Conservation (phyloP, 164 flowering plant genomes). For the Taxillus chinensis region DNA sequence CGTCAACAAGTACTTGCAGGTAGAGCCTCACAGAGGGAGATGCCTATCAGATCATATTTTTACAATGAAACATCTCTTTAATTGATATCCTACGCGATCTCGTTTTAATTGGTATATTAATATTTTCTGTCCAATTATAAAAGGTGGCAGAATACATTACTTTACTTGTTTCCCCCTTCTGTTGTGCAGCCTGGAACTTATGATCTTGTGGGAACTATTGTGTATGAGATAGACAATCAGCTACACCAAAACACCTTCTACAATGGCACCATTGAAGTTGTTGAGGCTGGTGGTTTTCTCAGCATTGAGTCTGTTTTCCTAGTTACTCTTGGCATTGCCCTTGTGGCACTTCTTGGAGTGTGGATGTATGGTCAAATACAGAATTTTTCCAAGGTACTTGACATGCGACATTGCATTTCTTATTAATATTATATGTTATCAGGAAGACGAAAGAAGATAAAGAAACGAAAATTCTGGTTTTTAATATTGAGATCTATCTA, state of each 20-base stretch:
- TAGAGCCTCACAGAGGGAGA: slow-evolving; percentile 10
- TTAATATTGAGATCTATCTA: too few relatives aligned
- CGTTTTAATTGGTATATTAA: not conserved
- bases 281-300: slow-evolving; percentile 63
- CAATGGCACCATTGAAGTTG: slow-evolving; percentile 94
- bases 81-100: not conserved
- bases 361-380: slow-evolving; percentile 67
- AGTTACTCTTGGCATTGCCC: slow-evolving; percentile 61
- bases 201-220: slow-evolving; percentile 86
- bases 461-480: too few relatives aligned
- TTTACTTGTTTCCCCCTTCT: not conserved
- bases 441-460: too few relatives aligned
- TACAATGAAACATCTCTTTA: too few relatives aligned
- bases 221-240: slow-evolving; percentile 79
- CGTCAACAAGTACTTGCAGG: slow-evolving; percentile 93
- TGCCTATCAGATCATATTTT: not conserved
- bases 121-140: not conserved
- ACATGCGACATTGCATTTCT: not conserved
- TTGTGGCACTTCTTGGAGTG: slow-evolving; percentile 55
- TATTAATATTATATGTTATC: not conserved
- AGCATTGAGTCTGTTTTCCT: slow-evolving; percentile 84
- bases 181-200: slow-evolving; percentile 69
- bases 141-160: too few relatives aligned
- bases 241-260: slow-evolving; percentile 71
- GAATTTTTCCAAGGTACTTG: slow-evolving; percentile 59